Percentiles rank a stretch among this genome's conserved stretches.
phyloP scores from a whole-genome alignment of 345 rosid species.

The Durio zibethinus region DNA sequence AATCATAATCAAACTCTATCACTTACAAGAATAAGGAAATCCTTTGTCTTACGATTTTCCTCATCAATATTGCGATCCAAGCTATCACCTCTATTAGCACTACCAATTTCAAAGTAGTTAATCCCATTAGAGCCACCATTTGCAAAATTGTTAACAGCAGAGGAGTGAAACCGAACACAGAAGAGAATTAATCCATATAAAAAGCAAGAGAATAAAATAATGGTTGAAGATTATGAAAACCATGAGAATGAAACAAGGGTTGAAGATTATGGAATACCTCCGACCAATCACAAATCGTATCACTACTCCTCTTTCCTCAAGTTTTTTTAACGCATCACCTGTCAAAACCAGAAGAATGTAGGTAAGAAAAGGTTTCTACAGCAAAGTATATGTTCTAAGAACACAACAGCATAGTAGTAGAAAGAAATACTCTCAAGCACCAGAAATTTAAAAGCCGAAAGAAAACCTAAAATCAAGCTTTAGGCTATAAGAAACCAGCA shows the following conservation, averaged over 20 bases:
- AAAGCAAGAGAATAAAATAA: conserved; percentile 5
- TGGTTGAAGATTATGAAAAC: conserved; percentile 20
- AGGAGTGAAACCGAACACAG: conserved; percentile 8
- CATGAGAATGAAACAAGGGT: conserved; percentile 10
- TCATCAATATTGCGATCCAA: conserved; percentile 77
- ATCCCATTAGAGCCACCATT: conserved; percentile 1
- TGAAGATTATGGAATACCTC: conserved; percentile 50
- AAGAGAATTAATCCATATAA: neutral
- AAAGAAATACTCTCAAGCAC: neutral
- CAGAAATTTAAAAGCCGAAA: neutral
- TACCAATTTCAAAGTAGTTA: conserved; percentile 37
- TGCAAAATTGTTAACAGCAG: neutral
- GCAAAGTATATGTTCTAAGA: neutral
- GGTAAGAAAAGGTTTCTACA: neutral
- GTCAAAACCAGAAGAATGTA: conserved; percentile 12
- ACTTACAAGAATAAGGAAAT: conserved; percentile 89
- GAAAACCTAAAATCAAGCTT: conserved; percentile 1
- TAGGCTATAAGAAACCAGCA: neutral
- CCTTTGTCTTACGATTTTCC: conserved; percentile 62
- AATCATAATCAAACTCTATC: conserved; percentile 16
- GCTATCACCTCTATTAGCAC: conserved; percentile 96
- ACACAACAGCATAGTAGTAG: neutral
- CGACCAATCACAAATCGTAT: conserved; percentile 94
- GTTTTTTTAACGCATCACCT: conserved; percentile 81
- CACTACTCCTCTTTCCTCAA: conserved; percentile 86